Evolutionary conservation across 2,329 filamentous ascomycete species (phyloP).

Genomic region (Phialophora macrospora): DNA sequence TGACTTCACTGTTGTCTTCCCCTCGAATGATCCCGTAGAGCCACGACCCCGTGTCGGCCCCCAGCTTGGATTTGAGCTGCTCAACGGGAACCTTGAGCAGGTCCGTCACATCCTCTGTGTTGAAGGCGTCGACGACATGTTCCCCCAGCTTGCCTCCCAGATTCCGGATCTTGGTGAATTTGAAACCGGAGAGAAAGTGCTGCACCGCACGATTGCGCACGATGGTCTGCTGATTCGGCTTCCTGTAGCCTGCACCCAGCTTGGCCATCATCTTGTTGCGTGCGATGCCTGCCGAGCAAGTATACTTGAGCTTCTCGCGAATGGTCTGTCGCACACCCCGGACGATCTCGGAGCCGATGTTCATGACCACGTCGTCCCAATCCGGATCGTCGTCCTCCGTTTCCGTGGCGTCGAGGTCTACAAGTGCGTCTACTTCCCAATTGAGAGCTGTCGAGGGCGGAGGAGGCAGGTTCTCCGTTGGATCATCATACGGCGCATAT

Average conservation of each 20-base stretch:
- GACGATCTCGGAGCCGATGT: slow-evolving; percentile 87
- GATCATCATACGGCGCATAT: slow-evolving; percentile 73
- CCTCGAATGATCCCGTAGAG: slow-evolving; percentile 84
- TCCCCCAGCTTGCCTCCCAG: slow-evolving; percentile 95
- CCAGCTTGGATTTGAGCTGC: slow-evolving; percentile 75
- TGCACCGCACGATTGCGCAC: slow-evolving; percentile 81
- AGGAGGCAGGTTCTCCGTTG: slow-evolving; percentile 70
- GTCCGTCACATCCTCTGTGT: slow-evolving; percentile 77
- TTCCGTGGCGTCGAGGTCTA: slow-evolving; percentile 74
- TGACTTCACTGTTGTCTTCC: slow-evolving; percentile 85
- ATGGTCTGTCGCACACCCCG: slow-evolving; percentile 73
- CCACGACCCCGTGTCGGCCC: slow-evolving; percentile 84
- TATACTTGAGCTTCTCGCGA: slow-evolving; percentile 75
- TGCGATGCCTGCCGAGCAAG: slow-evolving; percentile 87
- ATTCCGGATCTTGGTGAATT: slow-evolving; percentile 93
- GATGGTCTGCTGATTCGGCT: slow-evolving; percentile 94
- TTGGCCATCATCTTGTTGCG: slow-evolving; percentile 96
- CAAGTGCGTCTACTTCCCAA: slow-evolving; percentile 81
- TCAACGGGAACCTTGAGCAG: slow-evolving; percentile 74
- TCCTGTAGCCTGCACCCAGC: slow-evolving; percentile 86
- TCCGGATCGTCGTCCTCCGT: slow-evolving; percentile 82
- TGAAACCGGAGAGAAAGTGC: slow-evolving; percentile 80
- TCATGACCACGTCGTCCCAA: slow-evolving; percentile 91
- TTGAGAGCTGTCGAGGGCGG: slow-evolving; percentile 76
- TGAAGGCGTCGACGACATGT: slow-evolving; percentile 78